Evolutionary conservation across 768 basidiomycete genomes (phyloP).

Genomic region (Auriscalpium microsporum): DNA sequence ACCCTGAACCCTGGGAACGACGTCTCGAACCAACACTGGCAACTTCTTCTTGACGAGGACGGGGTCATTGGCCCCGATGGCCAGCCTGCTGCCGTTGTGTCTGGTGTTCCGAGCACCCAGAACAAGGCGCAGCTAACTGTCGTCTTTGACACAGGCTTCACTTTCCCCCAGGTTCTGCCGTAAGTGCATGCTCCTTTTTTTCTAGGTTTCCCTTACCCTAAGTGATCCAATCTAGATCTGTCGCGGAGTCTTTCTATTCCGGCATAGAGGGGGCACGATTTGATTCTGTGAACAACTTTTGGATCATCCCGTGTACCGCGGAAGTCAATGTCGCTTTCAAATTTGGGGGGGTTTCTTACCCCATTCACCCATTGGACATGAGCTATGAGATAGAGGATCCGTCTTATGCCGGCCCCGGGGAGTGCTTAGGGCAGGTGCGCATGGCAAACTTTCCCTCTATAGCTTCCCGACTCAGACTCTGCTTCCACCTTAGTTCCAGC

Average conservation of each 20-base stretch:
- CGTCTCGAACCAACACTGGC: conserved; percentile 23
- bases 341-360: conserved; percentile 47
- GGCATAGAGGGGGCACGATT: conserved; percentile 43
- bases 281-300: conserved; percentile 38
- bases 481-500: conserved; percentile 48
- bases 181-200: conserved; percentile 16
- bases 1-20: neutral
- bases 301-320: conserved; percentile 54
- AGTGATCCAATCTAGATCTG: conserved; percentile 23
- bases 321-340: conserved; percentile 59
- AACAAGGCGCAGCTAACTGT: conserved; percentile 50
- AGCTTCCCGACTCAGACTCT: neutral
- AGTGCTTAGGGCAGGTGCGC: conserved; percentile 31
- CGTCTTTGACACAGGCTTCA: conserved; percentile 63
- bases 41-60: conserved; percentile 22
- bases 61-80: conserved; percentile 29
- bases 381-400: conserved; percentile 7
- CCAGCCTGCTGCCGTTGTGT: conserved; percentile 17
- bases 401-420: conserved; percentile 14
- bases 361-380: conserved; percentile 59
- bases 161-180: conserved; percentile 53
- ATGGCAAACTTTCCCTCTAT: conserved; percentile 23
- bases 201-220: neutral
- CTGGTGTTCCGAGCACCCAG: conserved; percentile 12
- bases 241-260: conserved; percentile 55